Evolutionary conservation across 108 stramenopile genomes (phyloP).

Genomic region (Mediolabrus comicus): DNA sequence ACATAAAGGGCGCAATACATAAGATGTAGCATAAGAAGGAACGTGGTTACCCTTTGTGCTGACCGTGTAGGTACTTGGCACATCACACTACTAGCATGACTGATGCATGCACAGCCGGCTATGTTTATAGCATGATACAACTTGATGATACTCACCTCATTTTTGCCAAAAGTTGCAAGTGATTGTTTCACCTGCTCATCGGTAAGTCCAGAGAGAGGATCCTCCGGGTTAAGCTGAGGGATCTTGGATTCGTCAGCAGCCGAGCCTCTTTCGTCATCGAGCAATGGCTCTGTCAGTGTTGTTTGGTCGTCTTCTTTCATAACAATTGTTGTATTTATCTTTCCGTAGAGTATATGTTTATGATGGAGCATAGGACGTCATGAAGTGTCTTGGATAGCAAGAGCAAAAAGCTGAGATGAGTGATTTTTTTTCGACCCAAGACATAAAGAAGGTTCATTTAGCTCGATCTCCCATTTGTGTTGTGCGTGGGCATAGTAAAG

Average conservation of each 20-base stretch:
- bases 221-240: conserved; percentile 25
- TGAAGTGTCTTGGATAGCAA: too few species aligned
- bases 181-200: conserved; percentile 8
- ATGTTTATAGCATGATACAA: too few species aligned
- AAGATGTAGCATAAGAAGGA: neutral
- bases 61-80: too few species aligned
- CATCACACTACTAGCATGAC: too few species aligned
- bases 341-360: neutral
- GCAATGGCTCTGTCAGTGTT: neutral
- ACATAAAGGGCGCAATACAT: too few species aligned
- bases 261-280: neutral
- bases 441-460: too few species aligned
- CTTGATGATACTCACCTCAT: conserved; percentile 14
- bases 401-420: too few species aligned
- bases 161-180: conserved; percentile 13
- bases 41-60: too few species aligned
- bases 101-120: too few species aligned
- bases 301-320: neutral
- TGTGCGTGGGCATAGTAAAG: too few species aligned
- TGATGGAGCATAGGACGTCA: neutral
- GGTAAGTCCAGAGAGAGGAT: conserved; percentile 18
- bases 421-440: neutral
- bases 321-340: neutral
- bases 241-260: neutral
- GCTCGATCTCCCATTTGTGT: too few species aligned